A percentile compares a stretch with the other conserved stretches of the same genome.
phyloP scores from a whole-genome alignment of 75 land plant genomes.

The Chamaecyparis obtusa region DNA sequence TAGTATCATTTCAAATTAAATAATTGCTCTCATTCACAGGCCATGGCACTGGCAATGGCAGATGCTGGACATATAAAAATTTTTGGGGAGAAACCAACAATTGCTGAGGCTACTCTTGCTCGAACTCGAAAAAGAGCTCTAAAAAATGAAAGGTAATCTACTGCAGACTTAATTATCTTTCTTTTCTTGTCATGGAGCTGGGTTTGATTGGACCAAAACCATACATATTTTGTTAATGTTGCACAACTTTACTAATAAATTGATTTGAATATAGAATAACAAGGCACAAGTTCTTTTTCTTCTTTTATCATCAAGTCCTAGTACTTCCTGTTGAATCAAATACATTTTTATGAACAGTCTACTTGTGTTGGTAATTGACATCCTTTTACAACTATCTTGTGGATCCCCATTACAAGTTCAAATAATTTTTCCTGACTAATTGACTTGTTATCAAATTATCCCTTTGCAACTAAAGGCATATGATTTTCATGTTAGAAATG shows the following conservation, averaged over 20 bases:
- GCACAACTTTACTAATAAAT: not conserved
- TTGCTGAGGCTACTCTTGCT: constrained; percentile 75
- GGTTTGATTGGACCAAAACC: not conserved
- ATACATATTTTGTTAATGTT: not conserved
- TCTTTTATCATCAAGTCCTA: not conserved
- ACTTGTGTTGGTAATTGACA: too few species aligned
- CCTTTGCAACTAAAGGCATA: not conserved
- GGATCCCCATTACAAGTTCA: too few species aligned
- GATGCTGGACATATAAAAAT: constrained; percentile 88
- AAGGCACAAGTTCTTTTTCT: not conserved
- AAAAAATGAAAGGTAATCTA: constrained; percentile 80
- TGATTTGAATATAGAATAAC: not conserved
- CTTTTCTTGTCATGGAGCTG: not conserved
- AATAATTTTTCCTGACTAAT: too few species aligned
- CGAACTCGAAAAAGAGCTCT: constrained; percentile 78
- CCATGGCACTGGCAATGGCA: constrained; percentile 90
- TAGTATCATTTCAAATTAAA: not conserved
- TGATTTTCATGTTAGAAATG: not conserved
- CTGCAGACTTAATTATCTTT: constrained; percentile 1
- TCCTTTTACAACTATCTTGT: too few species aligned
- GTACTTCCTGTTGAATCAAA: not conserved
- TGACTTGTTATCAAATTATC: not conserved
- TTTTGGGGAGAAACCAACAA: constrained; percentile 79
- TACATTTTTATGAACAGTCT: not conserved
- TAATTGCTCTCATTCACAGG: constrained; percentile 35